These are phyloP conservation scores for Sarocladiaceae sp. DNA, from an alignment of 2,329 filamentous ascomycete species.

Conservation along the genomic window DNA sequence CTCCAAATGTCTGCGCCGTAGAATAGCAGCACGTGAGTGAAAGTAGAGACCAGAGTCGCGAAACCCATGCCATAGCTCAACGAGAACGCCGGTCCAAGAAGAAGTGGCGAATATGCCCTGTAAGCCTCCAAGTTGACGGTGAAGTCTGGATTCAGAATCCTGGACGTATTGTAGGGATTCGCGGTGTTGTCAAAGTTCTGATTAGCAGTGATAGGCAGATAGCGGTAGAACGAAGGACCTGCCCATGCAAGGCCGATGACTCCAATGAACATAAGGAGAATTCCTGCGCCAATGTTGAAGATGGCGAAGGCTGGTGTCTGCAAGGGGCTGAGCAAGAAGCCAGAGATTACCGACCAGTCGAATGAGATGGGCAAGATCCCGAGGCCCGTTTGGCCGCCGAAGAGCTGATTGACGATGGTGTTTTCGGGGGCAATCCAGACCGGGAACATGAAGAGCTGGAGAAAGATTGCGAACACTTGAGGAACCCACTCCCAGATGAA, in stretches of 20 bases:
- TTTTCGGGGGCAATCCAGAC: constrained; percentile 59
- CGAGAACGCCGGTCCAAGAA: constrained; percentile 48
- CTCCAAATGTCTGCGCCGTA: constrained; percentile 42
- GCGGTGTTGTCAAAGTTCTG: constrained; percentile 55
- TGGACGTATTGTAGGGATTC: constrained; percentile 45
- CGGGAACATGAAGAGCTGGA: constrained; percentile 53
- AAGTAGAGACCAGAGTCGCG: constrained; percentile 45
- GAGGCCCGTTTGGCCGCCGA: constrained; percentile 55
- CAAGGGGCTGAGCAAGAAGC: constrained; percentile 49
- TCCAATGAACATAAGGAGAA: constrained; percentile 43
- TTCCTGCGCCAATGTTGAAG: constrained; percentile 47
- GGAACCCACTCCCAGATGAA: constrained; percentile 56
- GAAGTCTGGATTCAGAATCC: constrained; percentile 45
- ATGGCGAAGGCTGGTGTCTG: constrained; percentile 56
- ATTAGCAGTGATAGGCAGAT: constrained; percentile 50
- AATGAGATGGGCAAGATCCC: constrained; percentile 59
- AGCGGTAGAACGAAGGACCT: constrained; percentile 44
- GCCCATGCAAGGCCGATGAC: constrained; percentile 48
- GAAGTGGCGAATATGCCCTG: constrained; percentile 48
- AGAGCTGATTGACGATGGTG: constrained; percentile 57
- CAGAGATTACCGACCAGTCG: constrained; percentile 58
- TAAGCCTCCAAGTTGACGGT: constrained; percentile 52
- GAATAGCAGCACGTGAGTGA: constrained; percentile 46
- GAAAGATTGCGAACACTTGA: constrained; percentile 50
- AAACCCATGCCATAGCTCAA: constrained; percentile 52